Percentiles rank a stretch among this genome's conserved stretches.
These are phyloP conservation scores for Tulasnella sp. DNA, from an alignment of 768 basidiomycete genomes.

Conservation along the genomic window DNA sequence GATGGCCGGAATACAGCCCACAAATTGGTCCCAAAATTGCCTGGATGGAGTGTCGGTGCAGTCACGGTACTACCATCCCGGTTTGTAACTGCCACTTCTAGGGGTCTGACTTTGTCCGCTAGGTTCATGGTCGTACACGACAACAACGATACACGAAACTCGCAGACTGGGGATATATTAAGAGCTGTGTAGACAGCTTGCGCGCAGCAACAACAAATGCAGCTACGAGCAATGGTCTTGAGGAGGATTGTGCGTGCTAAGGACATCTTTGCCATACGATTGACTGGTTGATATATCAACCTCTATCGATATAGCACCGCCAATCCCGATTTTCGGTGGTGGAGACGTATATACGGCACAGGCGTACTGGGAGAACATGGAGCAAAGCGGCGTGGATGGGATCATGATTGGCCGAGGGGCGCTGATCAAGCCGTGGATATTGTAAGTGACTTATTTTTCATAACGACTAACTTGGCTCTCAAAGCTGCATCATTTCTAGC, in stretches of 20 bases:
- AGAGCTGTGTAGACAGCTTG: slow-evolving; percentile 72
- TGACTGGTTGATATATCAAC: not conserved
- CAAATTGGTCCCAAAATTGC: slow-evolving; percentile 77
- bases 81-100: slow-evolving; percentile 22
- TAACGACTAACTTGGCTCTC: slow-evolving; percentile 33
- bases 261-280: not conserved
- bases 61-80: slow-evolving; percentile 36
- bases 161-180: slow-evolving; percentile 94
- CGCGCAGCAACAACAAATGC: slow-evolving; percentile 43
- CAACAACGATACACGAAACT: slow-evolving; percentile 89
- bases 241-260: slow-evolving; percentile 57
- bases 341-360: slow-evolving; percentile 89
- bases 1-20: slow-evolving; percentile 79
- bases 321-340: slow-evolving; percentile 92
- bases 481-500: slow-evolving; percentile 76
- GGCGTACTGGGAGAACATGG: slow-evolving; percentile 68
- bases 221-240: slow-evolving; percentile 23
- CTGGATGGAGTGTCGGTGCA: slow-evolving; percentile 44
- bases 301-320: slow-evolving; percentile 43
- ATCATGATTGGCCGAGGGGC: slow-evolving; percentile 94
- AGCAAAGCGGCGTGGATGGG: slow-evolving; percentile 80
- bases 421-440: slow-evolving; percentile 60
- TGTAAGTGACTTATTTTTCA: slow-evolving; percentile 10
- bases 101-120: slow-evolving; percentile 31
- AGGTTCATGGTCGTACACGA: slow-evolving; percentile 94